Percentiles rank a stretch among this genome's conserved stretches.
These are phyloP conservation scores for Dactylellina drechsleri DNA, from an alignment of 2,329 filamentous ascomycete genomes.

Conservation along the genomic window DNA sequence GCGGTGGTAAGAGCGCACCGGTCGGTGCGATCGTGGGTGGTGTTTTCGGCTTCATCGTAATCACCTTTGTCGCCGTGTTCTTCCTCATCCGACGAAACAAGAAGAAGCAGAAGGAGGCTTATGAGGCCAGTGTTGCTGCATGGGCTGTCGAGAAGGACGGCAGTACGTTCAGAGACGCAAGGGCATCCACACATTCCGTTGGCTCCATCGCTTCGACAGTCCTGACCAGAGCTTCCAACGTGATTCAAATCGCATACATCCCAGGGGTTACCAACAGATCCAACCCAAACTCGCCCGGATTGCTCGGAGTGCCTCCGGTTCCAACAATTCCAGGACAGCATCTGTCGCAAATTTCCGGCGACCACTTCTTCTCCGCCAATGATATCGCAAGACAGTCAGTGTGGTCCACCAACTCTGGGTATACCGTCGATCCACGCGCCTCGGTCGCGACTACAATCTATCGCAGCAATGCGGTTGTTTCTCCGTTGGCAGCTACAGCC, in stretches of 20 bases:
- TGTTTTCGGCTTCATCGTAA: slow-evolving; percentile 83
- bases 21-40: slow-evolving; percentile 90
- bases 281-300: slow-evolving; percentile 79
- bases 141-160: slow-evolving; percentile 69
- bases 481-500: slow-evolving; percentile 75
- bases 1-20: slow-evolving; percentile 65
- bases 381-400: slow-evolving; percentile 58
- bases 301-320: slow-evolving; percentile 83
- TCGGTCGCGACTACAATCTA: slow-evolving; percentile 95
- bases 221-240: slow-evolving; percentile 93
- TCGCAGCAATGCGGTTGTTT: slow-evolving; percentile 87
- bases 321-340: slow-evolving; percentile 78
- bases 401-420: slow-evolving; percentile 56
- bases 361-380: slow-evolving; percentile 58
- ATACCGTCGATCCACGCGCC: slow-evolving; percentile 65
- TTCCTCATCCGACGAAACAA: slow-evolving; percentile 86
- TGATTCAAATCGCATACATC: slow-evolving; percentile 99
- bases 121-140: slow-evolving; percentile 67
- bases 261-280: slow-evolving; percentile 95
- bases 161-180: slow-evolving; percentile 61
- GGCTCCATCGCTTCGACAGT: slow-evolving; percentile 95
- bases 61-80: slow-evolving; percentile 78
- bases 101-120: slow-evolving; percentile 71
- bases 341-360: slow-evolving; percentile 56
- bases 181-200: slow-evolving; percentile 81